phyloP scores from a whole-genome alignment of 352 stramenopile species.

The Phytophthora podocarpi region DNA sequence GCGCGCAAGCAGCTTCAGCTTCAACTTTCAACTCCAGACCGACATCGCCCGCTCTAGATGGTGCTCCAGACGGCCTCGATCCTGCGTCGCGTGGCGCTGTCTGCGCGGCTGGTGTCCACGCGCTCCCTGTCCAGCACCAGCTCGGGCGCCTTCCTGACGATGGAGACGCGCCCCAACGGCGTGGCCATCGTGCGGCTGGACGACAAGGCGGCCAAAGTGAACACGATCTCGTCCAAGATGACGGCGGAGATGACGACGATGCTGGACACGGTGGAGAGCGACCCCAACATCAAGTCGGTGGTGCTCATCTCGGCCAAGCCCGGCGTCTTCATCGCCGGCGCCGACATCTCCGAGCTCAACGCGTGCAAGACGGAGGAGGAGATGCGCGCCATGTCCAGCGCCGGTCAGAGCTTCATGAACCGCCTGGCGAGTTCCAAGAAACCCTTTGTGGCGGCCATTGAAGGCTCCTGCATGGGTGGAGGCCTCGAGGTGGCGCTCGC shows the following conservation, averaged over 20 bases:
- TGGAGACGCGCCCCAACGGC: slow-evolving; percentile 87
- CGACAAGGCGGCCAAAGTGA: slow-evolving; percentile 91
- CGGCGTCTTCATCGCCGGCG: slow-evolving; percentile 98
- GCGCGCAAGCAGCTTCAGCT: slow-evolving; percentile 4
- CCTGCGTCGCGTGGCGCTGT: slow-evolving; percentile 27
- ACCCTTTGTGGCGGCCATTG: slow-evolving; percentile 96
- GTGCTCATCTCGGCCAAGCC: slow-evolving; percentile 98
- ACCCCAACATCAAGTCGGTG: slow-evolving; percentile 94
- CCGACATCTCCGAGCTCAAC: slow-evolving; percentile 97
- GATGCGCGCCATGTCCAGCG: slow-evolving; percentile 91
- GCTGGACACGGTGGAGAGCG: slow-evolving; percentile 89
- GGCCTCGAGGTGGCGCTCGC: slow-evolving; percentile 97
- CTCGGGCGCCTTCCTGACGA: slow-evolving; percentile 82
- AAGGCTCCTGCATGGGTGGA: slow-evolving; percentile 96
- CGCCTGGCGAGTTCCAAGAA: slow-evolving; percentile 92
- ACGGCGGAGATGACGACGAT: slow-evolving; percentile 88
- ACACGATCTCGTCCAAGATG: slow-evolving; percentile 93
- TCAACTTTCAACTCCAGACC: too few relatives aligned
- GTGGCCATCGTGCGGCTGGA: slow-evolving; percentile 94
- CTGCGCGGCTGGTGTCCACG: slow-evolving; percentile 4
- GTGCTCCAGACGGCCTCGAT: slow-evolving; percentile 40
- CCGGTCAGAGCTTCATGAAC: slow-evolving; percentile 94
- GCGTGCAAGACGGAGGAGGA: slow-evolving; percentile 89
- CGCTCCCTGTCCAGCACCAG: slow-evolving; percentile 34
- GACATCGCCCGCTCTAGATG: too few relatives aligned